Base-by-base conservation (phyloP, 139 green algal species). In the Chlamydomonas incerta region DNA sequence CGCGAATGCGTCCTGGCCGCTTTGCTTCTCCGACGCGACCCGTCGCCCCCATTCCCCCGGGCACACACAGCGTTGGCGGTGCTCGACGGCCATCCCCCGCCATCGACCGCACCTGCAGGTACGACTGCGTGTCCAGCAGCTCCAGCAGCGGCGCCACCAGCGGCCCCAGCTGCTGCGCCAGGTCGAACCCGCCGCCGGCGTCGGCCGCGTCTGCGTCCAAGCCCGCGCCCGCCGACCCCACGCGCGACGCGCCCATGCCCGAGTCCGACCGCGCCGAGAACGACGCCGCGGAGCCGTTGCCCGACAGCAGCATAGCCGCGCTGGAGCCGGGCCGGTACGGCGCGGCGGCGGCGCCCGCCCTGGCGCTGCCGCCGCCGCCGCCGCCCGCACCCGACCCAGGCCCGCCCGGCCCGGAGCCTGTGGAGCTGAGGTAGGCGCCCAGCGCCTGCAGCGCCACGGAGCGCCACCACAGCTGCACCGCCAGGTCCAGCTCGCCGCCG, bases 381-480 rank as follows among this genome's bases (percentile, higher is more conserved):
- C 9, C 20, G 9, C 18, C 55, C 18, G 55, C 55, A 10, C 55
- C 55, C 20, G 8, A 23, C 55, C 55, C 55, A 62, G 13, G 13
- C 13, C 52, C 52, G 52, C 52, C 52, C 52, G 13, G 13, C 13
- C 52, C 52, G 52, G 52, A 58, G 13, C 52, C 13, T 58, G 52
- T 28, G 55, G 9, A 62, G 20, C 14, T 29, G 24, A 95, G 63
- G 81, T 91, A 94, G 17, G 92, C 91, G 63, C 80, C 70, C 46
- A 98, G 86, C 10, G 95, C 91, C 80, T 96, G 89, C 66, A 97
- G 87, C 9, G 95, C 95, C 33, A 91, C 91, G 3, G 88, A 71
- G 11, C 94, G 88, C 95, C 95, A 98, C 93, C 93, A 96, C 60
- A 96, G 75, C 86, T 96, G 89, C 83, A 93, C 85, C 21, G 93